phyloP scores from a whole-genome alignment of 2,329 filamentous ascomycete genomes.

The Sarocladiaceae sp. region DNA sequence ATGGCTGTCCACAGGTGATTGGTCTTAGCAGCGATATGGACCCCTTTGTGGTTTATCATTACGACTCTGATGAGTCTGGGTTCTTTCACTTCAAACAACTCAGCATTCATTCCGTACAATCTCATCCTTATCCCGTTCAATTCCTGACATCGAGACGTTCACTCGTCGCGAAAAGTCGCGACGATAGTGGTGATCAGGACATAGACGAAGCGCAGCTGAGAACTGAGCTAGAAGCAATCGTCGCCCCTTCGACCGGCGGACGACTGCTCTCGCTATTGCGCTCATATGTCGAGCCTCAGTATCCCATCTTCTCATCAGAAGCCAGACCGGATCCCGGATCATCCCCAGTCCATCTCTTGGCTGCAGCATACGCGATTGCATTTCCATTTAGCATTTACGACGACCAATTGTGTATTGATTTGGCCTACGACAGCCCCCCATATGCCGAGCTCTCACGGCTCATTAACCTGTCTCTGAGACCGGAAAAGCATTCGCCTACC shows the following conservation, averaged over 20 bases:
- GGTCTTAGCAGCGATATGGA: conserved; percentile 13
- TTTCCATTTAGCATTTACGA: conserved; percentile 18
- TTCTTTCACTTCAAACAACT: conserved; percentile 18
- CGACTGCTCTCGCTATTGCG: conserved; percentile 13
- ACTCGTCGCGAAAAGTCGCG: conserved; percentile 13
- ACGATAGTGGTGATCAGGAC: conserved; percentile 12
- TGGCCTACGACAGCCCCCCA: conserved; percentile 17
- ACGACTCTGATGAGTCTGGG: conserved; percentile 13
- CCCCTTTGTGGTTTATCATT: conserved; percentile 10
- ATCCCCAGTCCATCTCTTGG: conserved; percentile 9
- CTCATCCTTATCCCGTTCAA: conserved; percentile 11
- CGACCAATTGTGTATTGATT: conserved; percentile 17
- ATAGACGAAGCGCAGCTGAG: conserved; percentile 7
- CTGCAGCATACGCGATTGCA: conserved; percentile 16
- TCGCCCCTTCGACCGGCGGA: conserved; percentile 8
- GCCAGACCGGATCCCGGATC: conserved; percentile 10
- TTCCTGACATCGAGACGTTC: conserved; percentile 14
- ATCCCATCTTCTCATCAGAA: conserved; percentile 14
- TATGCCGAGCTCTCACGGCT: conserved; percentile 14
- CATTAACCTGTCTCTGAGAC: conserved; percentile 12
- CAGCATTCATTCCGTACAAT: conserved; percentile 16
- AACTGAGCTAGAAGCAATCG: conserved; percentile 8
- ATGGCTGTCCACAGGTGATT: conserved; percentile 11
- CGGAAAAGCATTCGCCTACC: conserved; percentile 15
- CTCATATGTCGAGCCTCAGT: conserved; percentile 13